These are phyloP conservation scores for Ophiostoma sp. DNA, from an alignment of 2,329 filamentous ascomycete genomes.

Conservation along the genomic window DNA sequence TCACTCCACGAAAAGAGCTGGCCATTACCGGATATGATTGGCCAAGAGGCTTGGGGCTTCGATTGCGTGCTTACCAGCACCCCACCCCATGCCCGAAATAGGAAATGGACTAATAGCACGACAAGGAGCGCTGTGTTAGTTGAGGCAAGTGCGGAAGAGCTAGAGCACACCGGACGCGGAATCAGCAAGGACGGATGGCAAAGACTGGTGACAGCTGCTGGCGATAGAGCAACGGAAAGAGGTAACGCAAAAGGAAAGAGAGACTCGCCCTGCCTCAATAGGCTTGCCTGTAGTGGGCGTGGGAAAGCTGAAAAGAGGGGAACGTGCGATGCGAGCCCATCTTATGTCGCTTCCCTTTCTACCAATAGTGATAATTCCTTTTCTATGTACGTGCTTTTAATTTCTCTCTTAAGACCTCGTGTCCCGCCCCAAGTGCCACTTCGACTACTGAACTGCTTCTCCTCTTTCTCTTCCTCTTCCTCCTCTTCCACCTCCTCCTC, in stretches of 20 bases:
- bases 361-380: background rate
- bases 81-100: constrained; percentile 20
- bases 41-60: constrained; percentile 9
- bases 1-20: background rate
- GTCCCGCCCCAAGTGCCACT: constrained; percentile 5
- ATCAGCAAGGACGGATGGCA: background rate
- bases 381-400: background rate
- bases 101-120: constrained; percentile 18
- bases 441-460: background rate
- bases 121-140: constrained; percentile 13
- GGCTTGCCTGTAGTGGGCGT: no score
- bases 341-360: background rate
- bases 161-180: background rate
- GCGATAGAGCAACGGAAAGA: background rate
- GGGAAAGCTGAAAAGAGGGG: background rate
- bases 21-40: constrained; percentile 16
- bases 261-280: background rate
- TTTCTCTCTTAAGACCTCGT: background rate
- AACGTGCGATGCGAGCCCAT: background rate
- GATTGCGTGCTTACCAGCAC: constrained; percentile 22
- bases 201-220: background rate
- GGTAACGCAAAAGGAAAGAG: background rate
- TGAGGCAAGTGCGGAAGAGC: background rate
- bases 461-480: background rate
- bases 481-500: background rate